Conservation (phyloP, 139 green algal species). For the Zygnema cylindricum region DNA sequence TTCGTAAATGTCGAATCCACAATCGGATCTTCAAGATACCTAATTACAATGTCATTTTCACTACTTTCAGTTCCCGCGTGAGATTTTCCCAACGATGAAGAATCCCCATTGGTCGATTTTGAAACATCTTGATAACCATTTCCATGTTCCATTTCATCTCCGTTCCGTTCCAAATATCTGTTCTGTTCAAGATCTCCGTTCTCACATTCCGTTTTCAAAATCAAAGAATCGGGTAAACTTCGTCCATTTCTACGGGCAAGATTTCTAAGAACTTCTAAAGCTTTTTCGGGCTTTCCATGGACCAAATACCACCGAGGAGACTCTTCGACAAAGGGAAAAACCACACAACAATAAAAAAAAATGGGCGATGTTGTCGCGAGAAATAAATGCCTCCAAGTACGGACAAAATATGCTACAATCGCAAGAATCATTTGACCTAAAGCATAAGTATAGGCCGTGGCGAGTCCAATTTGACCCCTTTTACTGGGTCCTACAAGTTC, state of each 20-base stretch:
- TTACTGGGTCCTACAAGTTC: slow-evolving; percentile 10
- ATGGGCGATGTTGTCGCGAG: neutral
- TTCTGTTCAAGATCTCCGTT: neutral
- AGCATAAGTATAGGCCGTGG: slow-evolving; percentile 25
- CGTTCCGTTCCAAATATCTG: neutral
- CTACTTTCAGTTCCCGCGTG: too few relatives aligned
- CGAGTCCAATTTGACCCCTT: slow-evolving; percentile 1
- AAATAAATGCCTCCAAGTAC: slow-evolving; percentile 6
- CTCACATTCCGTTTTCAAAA: neutral
- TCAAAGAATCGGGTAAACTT: slow-evolving; percentile 2
- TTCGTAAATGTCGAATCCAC: neutral
- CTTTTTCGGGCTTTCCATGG: neutral
- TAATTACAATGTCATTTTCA: neutral
- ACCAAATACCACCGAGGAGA: slow-evolving; percentile 33
- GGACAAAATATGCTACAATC: slow-evolving; percentile 9
- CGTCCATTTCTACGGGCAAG: neutral
- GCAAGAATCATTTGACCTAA: slow-evolving; percentile 20
- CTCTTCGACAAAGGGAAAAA: slow-evolving; percentile 2
- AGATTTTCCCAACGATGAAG: too few relatives aligned
- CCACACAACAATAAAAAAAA: neutral
- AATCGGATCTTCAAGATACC: neutral
- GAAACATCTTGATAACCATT: too few relatives aligned
- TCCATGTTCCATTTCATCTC: neutral
- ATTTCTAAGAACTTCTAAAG: neutral
- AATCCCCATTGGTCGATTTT: too few relatives aligned